Evolutionary conservation across 2,329 filamentous ascomycete genomes (phyloP), one percentile per base, ranked within the genome.

Genomic region (Hypoxylon sp.): DNA sequence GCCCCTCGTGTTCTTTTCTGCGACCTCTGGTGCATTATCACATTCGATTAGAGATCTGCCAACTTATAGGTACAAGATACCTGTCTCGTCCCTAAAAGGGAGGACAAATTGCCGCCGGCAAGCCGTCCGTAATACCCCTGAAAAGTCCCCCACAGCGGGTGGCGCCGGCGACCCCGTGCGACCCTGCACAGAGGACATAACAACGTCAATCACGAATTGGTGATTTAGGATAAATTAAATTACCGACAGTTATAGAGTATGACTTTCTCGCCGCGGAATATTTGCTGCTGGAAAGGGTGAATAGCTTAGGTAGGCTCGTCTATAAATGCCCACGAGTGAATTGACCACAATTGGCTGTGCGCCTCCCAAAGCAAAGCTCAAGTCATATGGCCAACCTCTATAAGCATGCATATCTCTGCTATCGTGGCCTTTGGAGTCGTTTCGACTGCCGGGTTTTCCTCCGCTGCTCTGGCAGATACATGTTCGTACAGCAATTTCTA

Each of bases 401-500:
- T 62, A 59, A 13, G n/a, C n/a, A 64, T 64, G 61, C 51, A 27
- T 15, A n/a, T 45, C n/a, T 9, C 58, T 27, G 52, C 38, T 9
- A 43, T 59, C 46, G 26, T 53, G 18, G 20, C 42, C 38, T 37
- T 62, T 18, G 41, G 46, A n/a, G 33, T 46, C 24, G 18, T 62
- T 29, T 7, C 56, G 15, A 40, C 55, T 3, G 17, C 51, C 18
- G 52, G 27, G 11, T 38, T 26, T 17, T 58, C 58, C 7, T 49
- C n/a, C 9, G 31, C 27, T 3, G 54, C 58, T 42, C 58, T 55
- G 23, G 56, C 8, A 11, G 50, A 58, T 3, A 65, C 17, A 54
- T 65, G 27, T 66, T 58, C 33, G 51, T 66, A 3, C 63, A 66
- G 51, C 26, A 55, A 60, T 10, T 63, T 66, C 51, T 47, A 64